phyloP scores from a whole-genome alignment of 2,329 filamentous ascomycete species.

The Aschersonia sp. region DNA sequence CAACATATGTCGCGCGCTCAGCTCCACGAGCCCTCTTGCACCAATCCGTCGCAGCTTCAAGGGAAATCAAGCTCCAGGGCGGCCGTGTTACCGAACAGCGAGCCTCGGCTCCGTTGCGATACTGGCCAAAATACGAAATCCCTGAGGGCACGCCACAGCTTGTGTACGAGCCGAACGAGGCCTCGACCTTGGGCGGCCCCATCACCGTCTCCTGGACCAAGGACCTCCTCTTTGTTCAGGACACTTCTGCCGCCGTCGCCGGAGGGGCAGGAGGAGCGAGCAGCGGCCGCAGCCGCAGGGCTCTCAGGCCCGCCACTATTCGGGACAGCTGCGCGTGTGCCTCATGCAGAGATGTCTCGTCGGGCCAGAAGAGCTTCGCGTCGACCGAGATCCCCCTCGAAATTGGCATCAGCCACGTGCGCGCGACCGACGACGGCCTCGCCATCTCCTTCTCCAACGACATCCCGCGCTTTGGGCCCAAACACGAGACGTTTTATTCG shows the following conservation, averaged over 20 bases:
- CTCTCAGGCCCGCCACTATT: slow-evolving; percentile 18
- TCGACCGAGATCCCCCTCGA: slow-evolving; percentile 23
- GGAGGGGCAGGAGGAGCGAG: neutral
- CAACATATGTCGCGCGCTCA: neutral
- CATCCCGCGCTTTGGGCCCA: slow-evolving; percentile 14
- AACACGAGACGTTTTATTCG: slow-evolving; percentile 17
- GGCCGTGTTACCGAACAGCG: neutral
- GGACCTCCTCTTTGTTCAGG: slow-evolving; percentile 14
- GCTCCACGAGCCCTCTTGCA: neutral
- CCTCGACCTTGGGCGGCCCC: neutral
- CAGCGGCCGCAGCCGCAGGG: neutral
- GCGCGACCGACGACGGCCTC: slow-evolving; percentile 24
- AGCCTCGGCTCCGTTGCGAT: neutral
- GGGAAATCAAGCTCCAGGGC: neutral
- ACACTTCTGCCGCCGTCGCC: slow-evolving; percentile 6
- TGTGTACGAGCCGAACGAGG: slow-evolving; percentile 1
- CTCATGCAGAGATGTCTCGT: slow-evolving; percentile 38
- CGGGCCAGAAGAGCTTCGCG: slow-evolving; percentile 41
- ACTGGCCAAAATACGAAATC: slow-evolving; percentile 6
- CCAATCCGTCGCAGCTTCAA: neutral
- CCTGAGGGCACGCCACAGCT: slow-evolving; percentile 6
- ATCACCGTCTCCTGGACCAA: slow-evolving; percentile 12
- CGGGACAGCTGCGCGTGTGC: slow-evolving; percentile 41
- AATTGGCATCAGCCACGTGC: slow-evolving; percentile 17
- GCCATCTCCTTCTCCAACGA: slow-evolving; percentile 45